These are phyloP conservation scores for Suhomyces taliae DNA, from an alignment of 1,139 yeast species.

Conservation along the genomic window DNA sequence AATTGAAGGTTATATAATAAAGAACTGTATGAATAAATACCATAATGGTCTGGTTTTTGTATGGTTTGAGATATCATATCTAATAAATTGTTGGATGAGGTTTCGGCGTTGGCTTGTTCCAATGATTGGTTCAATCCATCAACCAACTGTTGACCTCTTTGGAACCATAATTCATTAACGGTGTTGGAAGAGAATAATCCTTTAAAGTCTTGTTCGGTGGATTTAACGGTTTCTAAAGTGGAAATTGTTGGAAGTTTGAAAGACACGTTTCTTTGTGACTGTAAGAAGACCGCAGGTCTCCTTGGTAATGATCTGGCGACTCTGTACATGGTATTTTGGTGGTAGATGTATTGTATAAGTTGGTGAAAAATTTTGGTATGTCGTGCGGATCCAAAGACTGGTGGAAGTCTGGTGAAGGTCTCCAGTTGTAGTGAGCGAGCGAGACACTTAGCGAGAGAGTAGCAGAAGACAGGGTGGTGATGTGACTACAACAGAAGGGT, in stretches of 20 bases:
- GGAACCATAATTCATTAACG: conserved; percentile 59
- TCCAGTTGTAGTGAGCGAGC: too few species aligned
- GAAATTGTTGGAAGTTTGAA: conserved; percentile 32
- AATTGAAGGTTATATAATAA: conserved; percentile 60
- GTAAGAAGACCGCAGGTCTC: conserved; percentile 7
- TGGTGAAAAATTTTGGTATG: conserved; percentile 9
- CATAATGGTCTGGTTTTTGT: conserved; percentile 47
- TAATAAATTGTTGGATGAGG: conserved; percentile 22
- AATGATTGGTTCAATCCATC: conserved; percentile 46
- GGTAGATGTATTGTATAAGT: neutral
- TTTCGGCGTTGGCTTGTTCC: conserved; percentile 23
- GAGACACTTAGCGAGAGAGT: too few species aligned
- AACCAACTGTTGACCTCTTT: conserved; percentile 50
- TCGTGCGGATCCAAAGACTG: neutral
- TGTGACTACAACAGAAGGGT: too few species aligned
- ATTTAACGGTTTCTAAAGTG: conserved; percentile 33
- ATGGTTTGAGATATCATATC: conserved; percentile 43
- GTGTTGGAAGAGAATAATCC: conserved; percentile 59
- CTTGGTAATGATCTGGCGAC: conserved; percentile 7
- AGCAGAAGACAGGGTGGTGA: too few species aligned
- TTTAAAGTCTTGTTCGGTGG: conserved; percentile 39
- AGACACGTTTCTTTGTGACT: conserved; percentile 21
- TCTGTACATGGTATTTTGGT: conserved; percentile 8
- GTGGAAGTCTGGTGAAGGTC: too few species aligned
- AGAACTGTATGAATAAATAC: conserved; percentile 58